Conservation (phyloP, 2,329 filamentous ascomycete genomes). For the Stemphylium vesicarium region DNA sequence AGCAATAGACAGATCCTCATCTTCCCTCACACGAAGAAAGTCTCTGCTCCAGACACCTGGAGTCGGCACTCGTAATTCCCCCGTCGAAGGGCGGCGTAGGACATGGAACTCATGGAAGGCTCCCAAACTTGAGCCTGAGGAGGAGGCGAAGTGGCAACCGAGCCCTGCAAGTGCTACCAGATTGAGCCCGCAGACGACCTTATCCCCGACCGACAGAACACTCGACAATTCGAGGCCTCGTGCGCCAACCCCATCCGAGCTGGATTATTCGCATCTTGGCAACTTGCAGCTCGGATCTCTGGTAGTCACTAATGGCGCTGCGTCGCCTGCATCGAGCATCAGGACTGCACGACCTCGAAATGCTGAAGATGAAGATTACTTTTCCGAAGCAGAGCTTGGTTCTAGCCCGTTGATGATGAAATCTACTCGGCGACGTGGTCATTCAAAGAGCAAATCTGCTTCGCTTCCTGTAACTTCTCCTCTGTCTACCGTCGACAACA, state of each 20-base stretch:
- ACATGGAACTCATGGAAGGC: conserved; percentile 44
- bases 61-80: conserved; percentile 43
- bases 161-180: conserved; percentile 25
- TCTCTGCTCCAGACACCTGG: conserved; percentile 51
- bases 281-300: conserved; percentile 52
- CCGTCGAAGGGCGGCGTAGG: conserved; percentile 42
- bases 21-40: conserved; percentile 45
- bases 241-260: conserved; percentile 51
- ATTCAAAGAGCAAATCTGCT: conserved; percentile 40
- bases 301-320: conserved; percentile 55
- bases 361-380: conserved; percentile 37
- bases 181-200: conserved; percentile 24
- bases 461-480: conserved; percentile 21
- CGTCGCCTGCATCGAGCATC: conserved; percentile 53
- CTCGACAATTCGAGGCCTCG: conserved; percentile 29
- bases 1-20: conserved; percentile 30
- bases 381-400: conserved; percentile 26
- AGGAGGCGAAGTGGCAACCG: conserved; percentile 42
- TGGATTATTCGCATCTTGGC: conserved; percentile 52
- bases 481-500: conserved; percentile 12
- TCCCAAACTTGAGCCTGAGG: conserved; percentile 30
- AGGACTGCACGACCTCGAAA: conserved; percentile 15
- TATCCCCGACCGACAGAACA: conserved; percentile 32
- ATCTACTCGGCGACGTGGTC: conserved; percentile 23
- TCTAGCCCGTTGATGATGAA: conserved; percentile 33